Conservation (phyloP, 2,329 filamentous ascomycete species). For the Sarocladium kiliense region DNA sequence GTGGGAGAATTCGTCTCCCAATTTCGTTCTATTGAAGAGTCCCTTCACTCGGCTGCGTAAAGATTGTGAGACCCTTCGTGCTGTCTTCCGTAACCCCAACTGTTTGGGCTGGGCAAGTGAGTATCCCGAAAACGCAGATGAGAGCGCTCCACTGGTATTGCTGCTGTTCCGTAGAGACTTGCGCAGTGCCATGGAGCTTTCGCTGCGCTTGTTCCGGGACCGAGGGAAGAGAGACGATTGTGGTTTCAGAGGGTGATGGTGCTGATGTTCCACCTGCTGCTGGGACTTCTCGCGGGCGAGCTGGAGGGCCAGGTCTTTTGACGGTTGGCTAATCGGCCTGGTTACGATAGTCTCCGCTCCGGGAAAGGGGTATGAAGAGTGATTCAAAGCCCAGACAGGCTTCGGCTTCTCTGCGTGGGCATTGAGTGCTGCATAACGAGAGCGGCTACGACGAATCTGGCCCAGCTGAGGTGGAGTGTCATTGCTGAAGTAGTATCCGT, state of each 20-base stretch:
- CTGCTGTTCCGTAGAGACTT: slow-evolving; percentile 46
- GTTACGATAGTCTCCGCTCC: background rate
- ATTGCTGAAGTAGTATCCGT: slow-evolving; percentile 13
- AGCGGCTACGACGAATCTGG: slow-evolving; percentile 10
- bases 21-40: slow-evolving; percentile 25
- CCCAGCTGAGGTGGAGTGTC: slow-evolving; percentile 10
- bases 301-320: slow-evolving; percentile 30
- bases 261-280: slow-evolving; percentile 27
- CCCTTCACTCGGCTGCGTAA: slow-evolving; percentile 56
- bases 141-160: slow-evolving; percentile 30
- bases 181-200: slow-evolving; percentile 32
- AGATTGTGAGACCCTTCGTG: slow-evolving; percentile 57
- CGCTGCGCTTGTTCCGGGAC: slow-evolving; percentile 28
- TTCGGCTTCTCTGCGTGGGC: background rate
- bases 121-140: slow-evolving; percentile 23
- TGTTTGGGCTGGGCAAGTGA: slow-evolving; percentile 20
- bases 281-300: slow-evolving; percentile 30
- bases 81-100: slow-evolving; percentile 40
- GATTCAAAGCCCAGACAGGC: background rate
- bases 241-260: slow-evolving; percentile 23
- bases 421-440: slow-evolving; percentile 9
- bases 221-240: slow-evolving; percentile 41
- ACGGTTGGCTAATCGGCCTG: slow-evolving; percentile 12
- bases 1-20: slow-evolving; percentile 9
- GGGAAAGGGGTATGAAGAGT: background rate